Percentiles rank a stretch among this genome's conserved stretches.
phyloP scores from a whole-genome alignment of 495 filamentous ascomycete species.

The Penicillium psychrofluorescens region DNA sequence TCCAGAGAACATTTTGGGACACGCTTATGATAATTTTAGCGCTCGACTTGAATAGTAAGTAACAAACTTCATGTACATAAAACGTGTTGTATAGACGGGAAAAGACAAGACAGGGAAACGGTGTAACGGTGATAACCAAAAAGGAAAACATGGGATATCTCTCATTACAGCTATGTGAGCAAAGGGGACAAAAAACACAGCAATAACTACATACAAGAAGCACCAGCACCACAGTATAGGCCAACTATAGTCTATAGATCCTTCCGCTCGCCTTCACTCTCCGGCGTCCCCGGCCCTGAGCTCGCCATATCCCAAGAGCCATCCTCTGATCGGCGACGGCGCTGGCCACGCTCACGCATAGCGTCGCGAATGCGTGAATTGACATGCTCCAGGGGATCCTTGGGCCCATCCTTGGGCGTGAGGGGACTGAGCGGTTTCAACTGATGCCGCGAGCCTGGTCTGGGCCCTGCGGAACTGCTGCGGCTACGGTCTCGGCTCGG shows the following conservation, averaged over 20 bases:
- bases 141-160: too few species aligned
- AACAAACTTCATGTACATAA: too few species aligned
- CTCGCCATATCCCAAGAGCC: constrained; percentile 42
- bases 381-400: constrained; percentile 72
- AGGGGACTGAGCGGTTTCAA: constrained; percentile 68
- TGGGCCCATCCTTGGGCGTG: constrained; percentile 58
- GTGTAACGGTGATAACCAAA: too few species aligned
- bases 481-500: constrained; percentile 60
- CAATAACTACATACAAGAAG: too few species aligned
- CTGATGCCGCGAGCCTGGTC: constrained; percentile 54
- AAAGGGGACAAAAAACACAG: too few species aligned
- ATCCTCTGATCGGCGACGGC: constrained; percentile 58
- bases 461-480: constrained; percentile 53
- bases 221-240: too few species aligned
- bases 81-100: too few species aligned
- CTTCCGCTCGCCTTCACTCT: constrained; percentile 36
- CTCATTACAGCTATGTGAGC: too few species aligned
- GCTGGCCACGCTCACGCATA: constrained; percentile 76
- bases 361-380: constrained; percentile 78
- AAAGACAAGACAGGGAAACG: too few species aligned
- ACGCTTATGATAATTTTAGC: too few species aligned
- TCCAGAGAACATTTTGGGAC: too few species aligned
- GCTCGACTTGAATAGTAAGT: too few species aligned
- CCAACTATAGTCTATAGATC: constrained; percentile 21
- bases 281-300: constrained; percentile 36